Evolutionary conservation across 1,284 basidiomycete genomes (phyloP).

Genomic region (Irpex lacteus): DNA sequence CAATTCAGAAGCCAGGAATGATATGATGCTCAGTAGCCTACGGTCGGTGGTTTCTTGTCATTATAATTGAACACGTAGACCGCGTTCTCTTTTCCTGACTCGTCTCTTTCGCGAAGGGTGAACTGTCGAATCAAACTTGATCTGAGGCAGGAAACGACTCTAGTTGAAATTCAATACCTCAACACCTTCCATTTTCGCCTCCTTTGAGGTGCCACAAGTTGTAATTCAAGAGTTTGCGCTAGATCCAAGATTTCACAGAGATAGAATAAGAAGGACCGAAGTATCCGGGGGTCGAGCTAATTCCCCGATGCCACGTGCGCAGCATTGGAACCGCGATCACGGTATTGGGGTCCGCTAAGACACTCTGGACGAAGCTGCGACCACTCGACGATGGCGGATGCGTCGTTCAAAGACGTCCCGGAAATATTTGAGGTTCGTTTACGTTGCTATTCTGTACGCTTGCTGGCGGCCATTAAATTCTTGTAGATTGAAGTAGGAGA

Average conservation of each 20-base stretch:
- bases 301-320: constrained; percentile 4
- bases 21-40: neutral
- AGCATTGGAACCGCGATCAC: constrained; percentile 10
- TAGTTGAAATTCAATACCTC: neutral
- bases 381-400: constrained; percentile 33
- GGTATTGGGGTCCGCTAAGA: constrained; percentile 7
- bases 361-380: constrained; percentile 6
- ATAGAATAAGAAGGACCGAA: neutral
- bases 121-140: neutral
- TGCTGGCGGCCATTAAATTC: constrained; percentile 2
- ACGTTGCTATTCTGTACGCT: neutral
- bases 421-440: constrained; percentile 64
- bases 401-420: constrained; percentile 54
- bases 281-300: constrained; percentile 2
- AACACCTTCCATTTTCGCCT: neutral
- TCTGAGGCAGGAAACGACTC: neutral
- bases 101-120: neutral
- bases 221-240: neutral
- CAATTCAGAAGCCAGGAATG: neutral
- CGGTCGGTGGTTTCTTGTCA: neutral
- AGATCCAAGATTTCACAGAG: too few species aligned
- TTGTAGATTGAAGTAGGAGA: constrained; percentile 87
- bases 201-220: neutral
- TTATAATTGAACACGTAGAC: neutral
- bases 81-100: neutral